Base-by-base conservation (phyloP, 306 rosid species). In the Castanea mollissima region DNA sequence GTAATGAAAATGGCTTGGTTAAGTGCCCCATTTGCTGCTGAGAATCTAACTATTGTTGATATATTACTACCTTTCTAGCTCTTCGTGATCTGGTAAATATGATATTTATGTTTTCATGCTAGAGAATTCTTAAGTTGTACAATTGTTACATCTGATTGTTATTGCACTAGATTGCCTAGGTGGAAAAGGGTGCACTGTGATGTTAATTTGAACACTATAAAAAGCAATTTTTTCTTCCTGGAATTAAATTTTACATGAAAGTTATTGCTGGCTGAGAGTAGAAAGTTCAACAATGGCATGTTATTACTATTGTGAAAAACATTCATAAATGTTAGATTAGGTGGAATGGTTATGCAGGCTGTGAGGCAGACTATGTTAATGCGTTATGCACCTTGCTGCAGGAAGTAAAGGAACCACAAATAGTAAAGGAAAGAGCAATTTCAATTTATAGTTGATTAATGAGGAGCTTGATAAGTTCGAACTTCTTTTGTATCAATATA, bases 1-100 rank as follows among this genome's bases (percentile, higher is more conserved):
- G 99, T 74, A 95, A 95, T 44, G 99, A 95, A 72, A 95, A 95
- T 80, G 99, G 99, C 15, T 83, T 95, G 87, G 88, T 89, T 52
- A 90, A 90, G 75, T 95, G 99, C 74, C 85, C 80, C 71, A 78
- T 90, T 86, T 93, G 98, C 89, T 79, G 86, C 89, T 89, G 87
- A 84, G 60, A 86, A 73, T 76, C 77, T 49, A 55, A 77, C 74
- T 44, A 35, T 27, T 49, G 54, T 49, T 41, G 46, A 49, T 10
- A 12, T 49, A 2, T 49, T 29, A 64, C 49, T 73, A 23, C 68
- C 55, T 77, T 31, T n/a, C n/a, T 41, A 34, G 14, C 19, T 67
- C 32, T 80, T 69, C 49, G 46, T 64, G 15, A 79, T 41, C 70
- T 70, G 72, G 52, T 67, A 19, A 19, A 34, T 11, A 35, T 13